phyloP scores from a whole-genome alignment of 805 yeast species.

The Metschnikowia colocasiae region DNA sequence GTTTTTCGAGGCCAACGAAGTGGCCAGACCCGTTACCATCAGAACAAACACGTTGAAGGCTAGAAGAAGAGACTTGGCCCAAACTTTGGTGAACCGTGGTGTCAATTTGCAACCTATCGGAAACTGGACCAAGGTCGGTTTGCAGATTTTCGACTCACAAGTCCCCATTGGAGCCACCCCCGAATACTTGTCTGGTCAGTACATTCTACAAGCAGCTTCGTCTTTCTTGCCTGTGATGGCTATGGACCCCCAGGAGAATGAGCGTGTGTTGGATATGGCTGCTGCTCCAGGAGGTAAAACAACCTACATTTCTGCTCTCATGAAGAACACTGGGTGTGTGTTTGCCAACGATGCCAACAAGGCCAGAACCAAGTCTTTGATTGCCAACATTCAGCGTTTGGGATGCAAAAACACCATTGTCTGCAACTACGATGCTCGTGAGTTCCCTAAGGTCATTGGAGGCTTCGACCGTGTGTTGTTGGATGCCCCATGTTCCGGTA shows the following conservation, averaged over 20 bases:
- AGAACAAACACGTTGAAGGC: conserved; percentile 96
- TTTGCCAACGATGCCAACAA: conserved; percentile 97
- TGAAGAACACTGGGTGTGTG: conserved; percentile 97
- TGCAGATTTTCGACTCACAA: conserved; percentile 95
- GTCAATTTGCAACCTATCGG: conserved; percentile 97
- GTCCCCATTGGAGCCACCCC: conserved; percentile 99
- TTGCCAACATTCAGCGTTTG: conserved; percentile 95
- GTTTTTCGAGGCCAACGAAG: conserved; percentile 97
- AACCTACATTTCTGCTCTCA: conserved; percentile 88
- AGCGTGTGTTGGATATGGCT: conserved; percentile 96
- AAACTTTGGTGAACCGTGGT: conserved; percentile 91
- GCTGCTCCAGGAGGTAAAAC: conserved; percentile 99
- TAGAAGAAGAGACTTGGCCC: conserved; percentile 93
- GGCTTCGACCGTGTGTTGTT: conserved; percentile 93
- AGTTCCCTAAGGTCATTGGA: conserved; percentile 96
- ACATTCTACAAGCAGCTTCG: conserved; percentile 96
- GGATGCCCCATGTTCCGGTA: conserved; percentile 99
- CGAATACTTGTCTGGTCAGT: conserved; percentile 96
- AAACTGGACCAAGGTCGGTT: conserved; percentile 96
- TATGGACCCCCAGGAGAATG: conserved; percentile 93
- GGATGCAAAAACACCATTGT: conserved; percentile 97
- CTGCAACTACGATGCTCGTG: conserved; percentile 96
- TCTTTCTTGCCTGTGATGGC: conserved; percentile 98
- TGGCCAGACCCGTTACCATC: conserved; percentile 92
- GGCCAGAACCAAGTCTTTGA: conserved; percentile 90